Percentiles rank a stretch among this genome's conserved stretches.
Conservation (phyloP, 495 filamentous ascomycete species). For the Daldinia bambusicola region DNA sequence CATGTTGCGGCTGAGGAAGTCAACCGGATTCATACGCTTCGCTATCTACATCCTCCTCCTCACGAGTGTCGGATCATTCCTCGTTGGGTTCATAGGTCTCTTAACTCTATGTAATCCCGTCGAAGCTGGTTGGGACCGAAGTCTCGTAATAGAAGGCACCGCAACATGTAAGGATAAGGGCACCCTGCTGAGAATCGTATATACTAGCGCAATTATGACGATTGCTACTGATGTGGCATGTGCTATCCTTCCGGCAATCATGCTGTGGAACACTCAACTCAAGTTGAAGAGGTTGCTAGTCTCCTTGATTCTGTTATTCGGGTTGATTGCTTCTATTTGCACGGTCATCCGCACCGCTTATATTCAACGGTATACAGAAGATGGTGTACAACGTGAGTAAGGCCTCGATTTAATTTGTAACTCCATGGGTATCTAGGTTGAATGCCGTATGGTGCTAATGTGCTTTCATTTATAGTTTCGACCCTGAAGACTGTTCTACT, state of each 20-base stretch:
- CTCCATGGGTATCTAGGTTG: neutral
- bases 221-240: constrained; percentile 33
- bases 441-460: constrained; percentile 1
- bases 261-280: constrained; percentile 38
- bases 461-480: constrained; percentile 12
- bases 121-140: constrained; percentile 27
- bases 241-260: constrained; percentile 31
- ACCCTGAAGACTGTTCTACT: constrained; percentile 18
- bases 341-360: constrained; percentile 36
- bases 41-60: constrained; percentile 18
- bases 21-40: constrained; percentile 25
- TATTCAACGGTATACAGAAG: constrained; percentile 9
- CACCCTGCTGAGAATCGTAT: constrained; percentile 8
- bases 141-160: constrained; percentile 5
- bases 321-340: constrained; percentile 36
- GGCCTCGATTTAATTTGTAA: neutral
- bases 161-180: constrained; percentile 2
- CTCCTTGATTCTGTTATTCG: constrained; percentile 33
- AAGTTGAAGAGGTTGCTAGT: constrained; percentile 21
- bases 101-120: constrained; percentile 20
- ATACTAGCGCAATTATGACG: constrained; percentile 17
- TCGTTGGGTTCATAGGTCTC: constrained; percentile 16
- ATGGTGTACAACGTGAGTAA: constrained; percentile 29
- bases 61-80: constrained; percentile 9
- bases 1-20: constrained; percentile 26